Evolutionary conservation across 73 alveolate species (phyloP).

Genomic region (Tetrahymena malaccensis): DNA sequence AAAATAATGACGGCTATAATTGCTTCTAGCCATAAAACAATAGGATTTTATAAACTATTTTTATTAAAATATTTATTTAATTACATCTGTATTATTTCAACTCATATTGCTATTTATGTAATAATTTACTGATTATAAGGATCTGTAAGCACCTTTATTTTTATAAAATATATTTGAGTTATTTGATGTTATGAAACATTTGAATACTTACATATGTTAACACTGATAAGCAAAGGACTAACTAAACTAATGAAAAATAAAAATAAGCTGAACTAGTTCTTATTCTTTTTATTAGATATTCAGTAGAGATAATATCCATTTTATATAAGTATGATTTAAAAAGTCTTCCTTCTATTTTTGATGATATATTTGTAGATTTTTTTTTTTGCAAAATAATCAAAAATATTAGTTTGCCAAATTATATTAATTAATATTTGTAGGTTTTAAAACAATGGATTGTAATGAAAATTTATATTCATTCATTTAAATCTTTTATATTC

Average conservation of each 20-base stretch:
- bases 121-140: not conserved
- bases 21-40: not conserved
- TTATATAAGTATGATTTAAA: too few species aligned
- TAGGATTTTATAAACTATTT: not conserved
- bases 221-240: not conserved
- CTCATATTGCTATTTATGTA: not conserved
- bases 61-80: not conserved
- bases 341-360: not conserved
- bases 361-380: too few species aligned
- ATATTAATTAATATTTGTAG: too few species aligned
- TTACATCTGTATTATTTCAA: not conserved
- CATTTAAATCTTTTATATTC: not conserved
- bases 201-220: not conserved
- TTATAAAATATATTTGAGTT: not conserved
- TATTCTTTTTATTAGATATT: not conserved
- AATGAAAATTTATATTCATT: too few species aligned
- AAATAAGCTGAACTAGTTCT: not conserved
- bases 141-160: not conserved
- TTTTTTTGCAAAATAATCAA: not conserved
- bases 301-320: not conserved
- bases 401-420: not conserved
- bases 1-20: not conserved
- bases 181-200: not conserved
- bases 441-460: not conserved
- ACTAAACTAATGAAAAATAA: not conserved